Percentiles rank a stretch among this genome's conserved stretches.
Conservation (phyloP, 148 eudicot genomes). For the Selenicereus undatus region DNA sequence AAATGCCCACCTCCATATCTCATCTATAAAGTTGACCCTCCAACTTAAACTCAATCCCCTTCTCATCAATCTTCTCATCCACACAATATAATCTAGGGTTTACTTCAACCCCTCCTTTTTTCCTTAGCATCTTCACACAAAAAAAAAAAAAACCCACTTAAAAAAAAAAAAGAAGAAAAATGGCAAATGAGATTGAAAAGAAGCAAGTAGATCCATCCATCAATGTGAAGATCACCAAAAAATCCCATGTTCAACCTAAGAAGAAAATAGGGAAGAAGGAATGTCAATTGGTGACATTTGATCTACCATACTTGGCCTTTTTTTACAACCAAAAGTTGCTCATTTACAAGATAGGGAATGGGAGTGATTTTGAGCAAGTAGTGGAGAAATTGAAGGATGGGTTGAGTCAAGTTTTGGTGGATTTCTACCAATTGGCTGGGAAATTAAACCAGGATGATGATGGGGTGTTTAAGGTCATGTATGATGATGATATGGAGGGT, state of each 20-base stretch:
- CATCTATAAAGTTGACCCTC: constrained; percentile 27
- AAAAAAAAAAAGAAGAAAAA: constrained; percentile 11
- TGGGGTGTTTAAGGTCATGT: constrained; percentile 81
- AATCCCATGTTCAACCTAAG: constrained; percentile 59
- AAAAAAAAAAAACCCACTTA: neutral
- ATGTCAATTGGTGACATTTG: constrained; percentile 82
- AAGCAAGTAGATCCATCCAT: constrained; percentile 24
- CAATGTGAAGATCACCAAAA: constrained; percentile 50
- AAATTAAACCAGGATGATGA: constrained; percentile 72
- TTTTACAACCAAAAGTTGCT: constrained; percentile 87
- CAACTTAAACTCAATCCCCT: neutral
- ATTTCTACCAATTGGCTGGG: constrained; percentile 81
- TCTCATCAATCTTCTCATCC: neutral
- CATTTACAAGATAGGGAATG: constrained; percentile 49
- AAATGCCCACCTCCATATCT: constrained; percentile 33
- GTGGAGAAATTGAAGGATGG: constrained; percentile 67
- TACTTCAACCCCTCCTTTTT: neutral
- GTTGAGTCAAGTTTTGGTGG: constrained; percentile 57
- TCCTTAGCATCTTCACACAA: neutral
- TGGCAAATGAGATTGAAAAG: constrained; percentile 33
- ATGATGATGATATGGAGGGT: constrained; percentile 76
- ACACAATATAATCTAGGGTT: neutral
- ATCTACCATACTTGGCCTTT: constrained; percentile 85
- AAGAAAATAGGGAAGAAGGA: constrained; percentile 59
- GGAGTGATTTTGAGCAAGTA: constrained; percentile 37